Conservation (phyloP, 148 eudicot species). For the Rhododendron williamsianum region DNA sequence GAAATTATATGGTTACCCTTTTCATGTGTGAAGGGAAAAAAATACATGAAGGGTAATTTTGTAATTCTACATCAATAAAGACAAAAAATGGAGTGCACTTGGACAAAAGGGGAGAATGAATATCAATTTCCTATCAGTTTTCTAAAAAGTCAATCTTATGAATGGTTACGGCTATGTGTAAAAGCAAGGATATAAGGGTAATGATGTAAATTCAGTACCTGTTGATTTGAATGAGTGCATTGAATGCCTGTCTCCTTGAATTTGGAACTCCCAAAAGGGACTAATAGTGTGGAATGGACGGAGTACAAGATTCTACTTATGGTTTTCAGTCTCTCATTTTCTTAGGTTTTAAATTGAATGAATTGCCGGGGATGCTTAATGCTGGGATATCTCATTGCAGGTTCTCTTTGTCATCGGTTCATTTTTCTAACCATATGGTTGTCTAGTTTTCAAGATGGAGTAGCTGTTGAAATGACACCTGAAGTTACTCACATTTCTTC, state of each 20-base stretch:
- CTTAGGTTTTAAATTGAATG: neutral
- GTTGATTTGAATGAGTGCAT: neutral
- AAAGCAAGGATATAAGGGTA: neutral
- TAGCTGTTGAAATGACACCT: constrained; percentile 28
- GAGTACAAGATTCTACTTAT: neutral
- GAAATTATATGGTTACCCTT: too few relatives aligned
- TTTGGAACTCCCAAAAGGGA: neutral
- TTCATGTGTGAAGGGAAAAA: too few relatives aligned
- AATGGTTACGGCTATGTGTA: neutral
- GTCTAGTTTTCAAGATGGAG: constrained; percentile 37
- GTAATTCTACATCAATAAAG: too few relatives aligned
- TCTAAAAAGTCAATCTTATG: neutral
- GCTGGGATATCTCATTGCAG: constrained; percentile 36
- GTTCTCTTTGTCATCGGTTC: constrained; percentile 42
- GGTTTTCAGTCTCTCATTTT: neutral
- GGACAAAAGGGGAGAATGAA: too few relatives aligned
- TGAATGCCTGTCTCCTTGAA: neutral
- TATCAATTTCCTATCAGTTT: too few relatives aligned
- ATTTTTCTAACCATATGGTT: constrained; percentile 52
- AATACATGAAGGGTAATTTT: too few relatives aligned
- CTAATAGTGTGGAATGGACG: neutral
- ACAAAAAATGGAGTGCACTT: too few relatives aligned
- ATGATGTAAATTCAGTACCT: neutral
- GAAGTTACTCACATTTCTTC: constrained; percentile 34
- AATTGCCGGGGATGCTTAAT: constrained; percentile 1